These are phyloP conservation scores for Zygotorulaspora sp. DNA, from an alignment of 805 yeast species.

Conservation along the genomic window DNA sequence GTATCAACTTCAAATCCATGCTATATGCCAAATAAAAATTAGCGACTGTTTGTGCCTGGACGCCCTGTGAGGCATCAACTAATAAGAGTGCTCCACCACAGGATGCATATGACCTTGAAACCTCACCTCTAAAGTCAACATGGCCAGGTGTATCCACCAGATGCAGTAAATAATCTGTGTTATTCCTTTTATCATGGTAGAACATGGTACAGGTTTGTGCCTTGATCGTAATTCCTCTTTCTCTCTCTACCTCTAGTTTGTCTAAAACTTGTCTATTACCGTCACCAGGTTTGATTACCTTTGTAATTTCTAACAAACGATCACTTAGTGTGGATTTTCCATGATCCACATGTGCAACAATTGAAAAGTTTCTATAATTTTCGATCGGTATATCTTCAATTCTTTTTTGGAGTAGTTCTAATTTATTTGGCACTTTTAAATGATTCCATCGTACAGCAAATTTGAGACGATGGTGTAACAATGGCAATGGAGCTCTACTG, in stretches of 20 bases:
- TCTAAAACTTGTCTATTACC: slow-evolving; percentile 79
- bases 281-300: slow-evolving; percentile 72
- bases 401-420: slow-evolving; percentile 44
- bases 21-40: slow-evolving; percentile 88
- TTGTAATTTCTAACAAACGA: slow-evolving; percentile 79
- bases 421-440: slow-evolving; percentile 7
- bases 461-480: not conserved
- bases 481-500: no score
- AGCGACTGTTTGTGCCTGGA: slow-evolving; percentile 98
- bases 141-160: slow-evolving; percentile 97
- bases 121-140: slow-evolving; percentile 88
- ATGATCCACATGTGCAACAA: slow-evolving; percentile 94
- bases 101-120: slow-evolving; percentile 88
- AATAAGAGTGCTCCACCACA: slow-evolving; percentile 90
- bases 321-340: slow-evolving; percentile 87
- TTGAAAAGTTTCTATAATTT: slow-evolving; percentile 83
- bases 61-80: slow-evolving; percentile 95
- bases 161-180: slow-evolving; percentile 76
- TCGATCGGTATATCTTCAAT: slow-evolving; percentile 76
- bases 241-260: slow-evolving; percentile 89
- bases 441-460: slow-evolving; percentile 13
- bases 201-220: slow-evolving; percentile 97
- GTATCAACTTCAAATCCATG: slow-evolving; percentile 73
- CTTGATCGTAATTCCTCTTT: slow-evolving; percentile 93
- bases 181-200: slow-evolving; percentile 50